Conservation (phyloP, 495 filamentous ascomycete genomes). For the Sporormia fimetaria region DNA sequence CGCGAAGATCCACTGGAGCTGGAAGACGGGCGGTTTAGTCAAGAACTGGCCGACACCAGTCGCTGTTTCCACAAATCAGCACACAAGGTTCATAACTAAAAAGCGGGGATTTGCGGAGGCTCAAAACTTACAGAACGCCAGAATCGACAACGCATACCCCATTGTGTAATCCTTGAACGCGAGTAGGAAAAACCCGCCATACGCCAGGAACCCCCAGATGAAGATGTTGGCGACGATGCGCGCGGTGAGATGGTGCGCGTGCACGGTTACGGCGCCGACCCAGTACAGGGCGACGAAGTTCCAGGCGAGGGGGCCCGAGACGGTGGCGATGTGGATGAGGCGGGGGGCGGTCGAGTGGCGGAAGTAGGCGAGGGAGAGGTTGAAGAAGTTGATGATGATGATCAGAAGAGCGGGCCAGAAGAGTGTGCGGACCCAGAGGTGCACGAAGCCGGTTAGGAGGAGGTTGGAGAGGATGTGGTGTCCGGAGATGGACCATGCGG, state of each 20-base stretch:
- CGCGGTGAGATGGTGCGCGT: slow-evolving; percentile 47
- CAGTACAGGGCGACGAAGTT: slow-evolving; percentile 73
- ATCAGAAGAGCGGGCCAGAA: slow-evolving; percentile 65
- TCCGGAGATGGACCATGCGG: slow-evolving; percentile 64
- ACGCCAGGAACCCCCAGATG: slow-evolving; percentile 68
- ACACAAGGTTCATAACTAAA: neutral
- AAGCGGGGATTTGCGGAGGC: neutral
- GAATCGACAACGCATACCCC: slow-evolving; percentile 62
- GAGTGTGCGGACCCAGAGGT: slow-evolving; percentile 66
- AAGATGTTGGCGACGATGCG: slow-evolving; percentile 73
- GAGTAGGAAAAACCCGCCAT: slow-evolving; percentile 60
- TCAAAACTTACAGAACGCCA: slow-evolving; percentile 54
- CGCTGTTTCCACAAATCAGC: slow-evolving; percentile 32
- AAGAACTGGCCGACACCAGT: slow-evolving; percentile 67
- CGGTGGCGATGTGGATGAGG: slow-evolving; percentile 60
- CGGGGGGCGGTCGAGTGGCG: slow-evolving; percentile 52
- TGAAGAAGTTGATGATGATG: slow-evolving; percentile 68
- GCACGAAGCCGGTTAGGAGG: slow-evolving; percentile 62
- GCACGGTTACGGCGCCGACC: slow-evolving; percentile 70
- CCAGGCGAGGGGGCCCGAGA: slow-evolving; percentile 73
- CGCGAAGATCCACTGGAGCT: slow-evolving; percentile 85
- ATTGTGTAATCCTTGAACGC: slow-evolving; percentile 70
- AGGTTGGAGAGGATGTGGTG: slow-evolving; percentile 84
- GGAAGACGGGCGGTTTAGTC: slow-evolving; percentile 46
- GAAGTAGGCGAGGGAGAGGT: slow-evolving; percentile 67